Base-by-base conservation (phyloP, 2,329 filamentous ascomycete genomes). In the Trichophyton verrucosum region DNA sequence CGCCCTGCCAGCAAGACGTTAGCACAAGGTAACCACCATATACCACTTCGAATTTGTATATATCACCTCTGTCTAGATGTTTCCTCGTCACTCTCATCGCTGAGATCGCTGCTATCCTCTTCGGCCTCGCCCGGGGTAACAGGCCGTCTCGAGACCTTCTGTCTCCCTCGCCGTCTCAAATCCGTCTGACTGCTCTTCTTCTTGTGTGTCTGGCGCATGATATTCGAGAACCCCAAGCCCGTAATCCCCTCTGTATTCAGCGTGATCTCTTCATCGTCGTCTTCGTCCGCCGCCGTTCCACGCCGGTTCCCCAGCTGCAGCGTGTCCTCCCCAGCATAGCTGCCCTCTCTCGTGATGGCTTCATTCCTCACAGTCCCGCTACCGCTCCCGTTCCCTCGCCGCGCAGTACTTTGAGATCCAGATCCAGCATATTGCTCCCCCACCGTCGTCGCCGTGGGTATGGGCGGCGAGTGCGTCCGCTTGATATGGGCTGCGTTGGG, bases 51-150 rank as follows among this genome's bases (percentile, higher is more conserved):
- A 51, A 7, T n/a, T n/a, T 15, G 24, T 1, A 33, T n/a, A 53
- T 6, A 22, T 72, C 27, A 63, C 66, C 71, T 69, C 51, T 65
- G 66, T 44, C 68, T 70, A 22, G 83, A 80, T 2, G 76, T 77
- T 53, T 85, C 82, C 7, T 86, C 84, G 51, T 86, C 84, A 68
- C 82, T 86, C 64, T 86, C 82, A 66, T 86, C 83, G 64, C 82
- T 86, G 59, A 86, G 69, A 67, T 86, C 83, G 68, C 82, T 85
- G 69, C 83, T 86, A 67, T 86, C 83, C 46, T 86, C 84, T 61
- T 86, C 83, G 61, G 85, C 82, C 62, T 82, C 81, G 64, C 59
- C 58, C 13, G 49, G 61, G 5, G 40, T 59, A 68, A 66, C 51
- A 70, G 69, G 62, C 69, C 64, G 38, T 67, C 67, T 62, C 70